These are phyloP conservation scores for Aspergillus versicolor DNA, from an alignment of 2,329 filamentous ascomycete species.

Conservation along the genomic window DNA sequence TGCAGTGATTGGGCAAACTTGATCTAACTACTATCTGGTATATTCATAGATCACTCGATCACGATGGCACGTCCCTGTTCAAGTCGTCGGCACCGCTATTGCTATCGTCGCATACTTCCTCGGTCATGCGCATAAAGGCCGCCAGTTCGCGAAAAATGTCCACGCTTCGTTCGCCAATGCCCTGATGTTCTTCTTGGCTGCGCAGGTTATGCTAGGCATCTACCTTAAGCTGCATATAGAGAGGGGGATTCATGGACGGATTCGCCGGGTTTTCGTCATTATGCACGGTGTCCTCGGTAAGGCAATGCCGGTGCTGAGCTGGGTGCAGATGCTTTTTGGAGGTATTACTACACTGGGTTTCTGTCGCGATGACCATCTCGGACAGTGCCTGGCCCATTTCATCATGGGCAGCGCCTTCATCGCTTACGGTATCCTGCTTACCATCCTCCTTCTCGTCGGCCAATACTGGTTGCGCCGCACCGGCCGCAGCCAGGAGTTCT, in stretches of 20 bases:
- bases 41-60: conserved; percentile 73
- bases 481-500: conserved; percentile 93
- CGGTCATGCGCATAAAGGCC: conserved; percentile 84
- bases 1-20: neutral
- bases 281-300: conserved; percentile 83
- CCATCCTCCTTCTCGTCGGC: conserved; percentile 81
- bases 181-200: conserved; percentile 75
- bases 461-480: conserved; percentile 81
- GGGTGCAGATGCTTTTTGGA: conserved; percentile 94
- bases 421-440: conserved; percentile 84
- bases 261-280: conserved; percentile 69
- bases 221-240: conserved; percentile 90
- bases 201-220: conserved; percentile 75
- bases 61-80: conserved; percentile 90
- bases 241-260: conserved; percentile 74
- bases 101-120: conserved; percentile 85
- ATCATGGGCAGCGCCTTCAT: conserved; percentile 99
- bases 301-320: conserved; percentile 78
- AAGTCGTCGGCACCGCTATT: conserved; percentile 71
- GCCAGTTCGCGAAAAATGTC: conserved; percentile 78
- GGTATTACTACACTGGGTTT: conserved; percentile 91
- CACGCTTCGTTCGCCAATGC: conserved; percentile 78
- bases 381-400: conserved; percentile 93
- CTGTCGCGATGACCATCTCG: conserved; percentile 85
- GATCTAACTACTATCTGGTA: conserved; percentile 1